Evolutionary conservation across 495 filamentous ascomycete genomes (phyloP).

Genomic region (Clavariopsis aquatica): DNA sequence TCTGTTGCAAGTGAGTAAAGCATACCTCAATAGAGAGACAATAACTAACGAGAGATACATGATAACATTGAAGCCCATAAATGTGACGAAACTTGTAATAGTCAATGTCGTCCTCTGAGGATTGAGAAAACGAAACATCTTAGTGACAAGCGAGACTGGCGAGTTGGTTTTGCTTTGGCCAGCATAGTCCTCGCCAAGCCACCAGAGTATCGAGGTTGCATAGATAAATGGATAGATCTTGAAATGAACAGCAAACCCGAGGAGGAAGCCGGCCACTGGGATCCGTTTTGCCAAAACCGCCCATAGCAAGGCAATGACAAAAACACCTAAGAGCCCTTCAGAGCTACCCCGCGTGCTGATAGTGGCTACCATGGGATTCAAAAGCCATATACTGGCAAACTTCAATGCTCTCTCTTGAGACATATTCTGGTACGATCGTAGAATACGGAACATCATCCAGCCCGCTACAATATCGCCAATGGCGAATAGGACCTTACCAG

Average conservation of each 20-base stretch:
- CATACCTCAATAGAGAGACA: background rate
- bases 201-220: constrained; percentile 81
- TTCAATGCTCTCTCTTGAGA: constrained; percentile 58
- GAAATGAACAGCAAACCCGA: constrained; percentile 89
- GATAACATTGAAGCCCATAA: constrained; percentile 65
- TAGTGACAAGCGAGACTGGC: background rate
- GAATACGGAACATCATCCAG: constrained; percentile 72
- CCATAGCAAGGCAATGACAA: constrained; percentile 81
- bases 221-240: constrained; percentile 99
- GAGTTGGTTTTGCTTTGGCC: background rate
- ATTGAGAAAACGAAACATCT: constrained; percentile 60
- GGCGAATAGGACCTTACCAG: constrained; percentile 87
- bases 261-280: constrained; percentile 67
- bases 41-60: constrained; percentile 72
- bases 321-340: constrained; percentile 82
- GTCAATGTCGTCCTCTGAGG: constrained; percentile 61
- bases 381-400: constrained; percentile 83
- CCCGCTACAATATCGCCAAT: constrained; percentile 80
- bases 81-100: constrained; percentile 67
- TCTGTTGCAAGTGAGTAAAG: constrained; percentile 39
- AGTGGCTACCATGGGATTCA: constrained; percentile 97
- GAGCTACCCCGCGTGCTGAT: constrained; percentile 94
- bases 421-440: constrained; percentile 54
- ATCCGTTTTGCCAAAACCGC: constrained; percentile 63
- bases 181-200: constrained; percentile 64